Base-by-base conservation (phyloP, 805 yeast species). In the Metschnikowia kofuensis region DNA sequence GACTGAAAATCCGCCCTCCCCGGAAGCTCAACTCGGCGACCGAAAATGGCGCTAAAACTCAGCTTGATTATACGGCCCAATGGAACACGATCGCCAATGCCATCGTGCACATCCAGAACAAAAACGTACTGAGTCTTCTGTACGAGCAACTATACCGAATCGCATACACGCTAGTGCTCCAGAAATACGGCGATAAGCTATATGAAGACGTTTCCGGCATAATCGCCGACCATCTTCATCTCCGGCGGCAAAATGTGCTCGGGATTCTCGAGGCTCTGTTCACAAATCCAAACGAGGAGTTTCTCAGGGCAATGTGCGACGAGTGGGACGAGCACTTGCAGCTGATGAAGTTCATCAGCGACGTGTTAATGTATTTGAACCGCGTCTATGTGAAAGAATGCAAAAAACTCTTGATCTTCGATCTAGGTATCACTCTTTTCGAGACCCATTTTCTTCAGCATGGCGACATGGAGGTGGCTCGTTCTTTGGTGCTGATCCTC, bases 281-380 rank as follows among this genome's bases (percentile, higher is more conserved):
- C 29, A 52, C 56, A n/a, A 38, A 50, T 11, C 53, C 51, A 21
- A 58, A 58, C 16, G 72, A 66, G 47, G 69, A 63, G 21, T 68
- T 75, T 39, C 58, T 79, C 52, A 65, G 64, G 38, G 62, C 62
- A 4, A 58, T 77, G 7, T 57, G 72, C 2, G 44, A 50, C 4
- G 79, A 77, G 47, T 90, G 96, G 96, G 75, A 79, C 35, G 88
- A 83, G 42, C 92, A 87, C 62, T 64, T 83, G 35, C 74, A 83
- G 36, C 76, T 85, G 42, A 86, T 88, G 84, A 76, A 87, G 53
- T 81, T 88, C 77, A 79, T 89, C 39, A 79, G 91, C 57, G 96
- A 91, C 64, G 87, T 90, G 3, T 69, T 89, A 62, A 84, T 90
- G 87, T 90, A 90, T 60, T 66, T 91, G 61, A 96, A 90, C 61